A percentile compares a stretch with the other conserved stretches of the same genome.
phyloP scores from a whole-genome alignment of 257 asterid species.

The Rauvolfia tetraphylla region DNA sequence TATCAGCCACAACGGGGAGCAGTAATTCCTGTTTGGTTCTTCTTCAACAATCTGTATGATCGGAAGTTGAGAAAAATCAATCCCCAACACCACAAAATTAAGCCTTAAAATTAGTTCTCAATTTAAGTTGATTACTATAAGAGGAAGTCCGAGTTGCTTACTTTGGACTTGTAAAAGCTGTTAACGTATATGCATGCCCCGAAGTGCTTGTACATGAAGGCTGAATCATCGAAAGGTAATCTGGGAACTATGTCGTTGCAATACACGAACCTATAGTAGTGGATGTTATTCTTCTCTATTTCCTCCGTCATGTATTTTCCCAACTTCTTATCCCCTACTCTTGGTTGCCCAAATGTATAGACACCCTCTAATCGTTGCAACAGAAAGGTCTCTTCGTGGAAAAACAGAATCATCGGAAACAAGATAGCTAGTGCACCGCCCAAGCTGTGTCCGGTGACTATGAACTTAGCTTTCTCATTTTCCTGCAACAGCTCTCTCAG shows the following conservation, averaged over 20 bases:
- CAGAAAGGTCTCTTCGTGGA: conserved; percentile 3
- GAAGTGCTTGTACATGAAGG: conserved; percentile 49
- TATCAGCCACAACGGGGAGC: conserved; percentile 32
- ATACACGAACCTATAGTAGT: conserved; percentile 10
- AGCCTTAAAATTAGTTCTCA: too few relatives aligned
- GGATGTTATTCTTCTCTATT: neutral
- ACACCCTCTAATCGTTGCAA: conserved; percentile 10
- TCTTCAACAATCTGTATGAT: conserved; percentile 44
- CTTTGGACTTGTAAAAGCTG: conserved; percentile 38
- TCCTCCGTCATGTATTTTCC: neutral
- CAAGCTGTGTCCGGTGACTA: conserved; percentile 20
- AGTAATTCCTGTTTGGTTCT: conserved; percentile 58
- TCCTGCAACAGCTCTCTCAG: neutral
- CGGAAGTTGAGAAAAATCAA: too few relatives aligned
- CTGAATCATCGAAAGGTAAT: neutral
- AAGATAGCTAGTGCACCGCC: conserved; percentile 13
- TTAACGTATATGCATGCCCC: conserved; percentile 51
- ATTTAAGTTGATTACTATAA: too few relatives aligned
- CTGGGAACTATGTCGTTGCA: conserved; percentile 2
- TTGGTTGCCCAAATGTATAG: conserved; percentile 17
- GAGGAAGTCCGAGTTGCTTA: too few relatives aligned
- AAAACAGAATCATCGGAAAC: conserved; percentile 1
- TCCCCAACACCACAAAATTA: too few relatives aligned
- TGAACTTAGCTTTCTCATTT: conserved; percentile 7
- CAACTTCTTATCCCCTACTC: neutral